A percentile compares a stretch with the other conserved stretches of the same genome.
phyloP scores from a whole-genome alignment of 176 grass and related monocot genomes.

The Luzula sylvatica region DNA sequence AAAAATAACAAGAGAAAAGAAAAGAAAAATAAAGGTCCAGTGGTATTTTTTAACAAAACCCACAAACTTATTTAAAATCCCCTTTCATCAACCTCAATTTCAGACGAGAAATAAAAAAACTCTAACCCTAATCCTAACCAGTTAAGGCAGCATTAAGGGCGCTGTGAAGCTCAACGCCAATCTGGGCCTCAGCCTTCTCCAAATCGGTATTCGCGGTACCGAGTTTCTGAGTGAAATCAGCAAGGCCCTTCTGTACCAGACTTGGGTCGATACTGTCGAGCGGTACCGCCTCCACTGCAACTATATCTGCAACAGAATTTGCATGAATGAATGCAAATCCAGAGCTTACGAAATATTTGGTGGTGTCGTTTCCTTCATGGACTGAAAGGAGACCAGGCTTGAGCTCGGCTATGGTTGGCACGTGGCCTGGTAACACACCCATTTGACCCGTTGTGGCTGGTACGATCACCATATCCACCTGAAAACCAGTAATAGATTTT shows the following conservation, averaged over 20 bases:
- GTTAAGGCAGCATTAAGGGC: slow-evolving; percentile 86
- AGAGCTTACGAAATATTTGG: slow-evolving; percentile 96
- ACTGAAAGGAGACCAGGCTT: slow-evolving; percentile 90
- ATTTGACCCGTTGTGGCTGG: slow-evolving; percentile 92
- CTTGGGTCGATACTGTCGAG: slow-evolving; percentile 60
- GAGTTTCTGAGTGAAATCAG: slow-evolving; percentile 90
- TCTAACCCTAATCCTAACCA: slow-evolving; percentile 28
- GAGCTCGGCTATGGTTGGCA: slow-evolving; percentile 83
- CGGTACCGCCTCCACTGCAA: slow-evolving; percentile 84
- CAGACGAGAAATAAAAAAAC: slow-evolving; percentile 10
- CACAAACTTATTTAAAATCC: slow-evolving; percentile 69
- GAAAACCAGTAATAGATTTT: no score
- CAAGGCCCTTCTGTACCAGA: slow-evolving; percentile 69
- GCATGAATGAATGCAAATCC: slow-evolving; percentile 95
- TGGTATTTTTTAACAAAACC: slow-evolving; percentile 9
- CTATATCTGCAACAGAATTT: slow-evolving; percentile 90
- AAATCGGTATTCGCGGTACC: slow-evolving; percentile 61
- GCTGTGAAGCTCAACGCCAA: slow-evolving; percentile 94
- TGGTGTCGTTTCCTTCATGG: slow-evolving; percentile 74
- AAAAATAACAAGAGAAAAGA: slow-evolving; percentile 24
- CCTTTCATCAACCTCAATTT: slow-evolving; percentile 43
- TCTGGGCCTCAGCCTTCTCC: slow-evolving; percentile 97
- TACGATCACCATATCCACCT: slow-evolving; percentile 97
- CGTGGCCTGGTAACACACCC: slow-evolving; percentile 95
- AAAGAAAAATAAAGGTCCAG: slow-evolving; percentile 24